Evolutionary conservation across 495 filamentous ascomycete species (phyloP).

Genomic region (Neurospora sp.): DNA sequence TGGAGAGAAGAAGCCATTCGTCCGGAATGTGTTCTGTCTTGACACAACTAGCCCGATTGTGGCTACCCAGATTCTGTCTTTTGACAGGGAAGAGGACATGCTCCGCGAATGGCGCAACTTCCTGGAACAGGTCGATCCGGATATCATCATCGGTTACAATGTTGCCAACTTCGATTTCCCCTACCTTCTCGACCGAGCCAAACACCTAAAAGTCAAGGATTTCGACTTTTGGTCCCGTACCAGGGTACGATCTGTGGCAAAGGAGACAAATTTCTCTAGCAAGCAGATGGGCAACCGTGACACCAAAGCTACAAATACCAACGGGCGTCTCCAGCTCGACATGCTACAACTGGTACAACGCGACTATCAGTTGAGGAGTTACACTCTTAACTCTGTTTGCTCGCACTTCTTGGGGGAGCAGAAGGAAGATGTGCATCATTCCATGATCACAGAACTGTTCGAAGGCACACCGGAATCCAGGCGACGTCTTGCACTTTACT

Average conservation of each 20-base stretch:
- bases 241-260: slow-evolving; percentile 53
- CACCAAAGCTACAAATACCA: slow-evolving; percentile 86
- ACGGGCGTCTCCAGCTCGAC: slow-evolving; percentile 88
- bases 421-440: slow-evolving; percentile 98
- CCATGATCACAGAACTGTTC: slow-evolving; percentile 97
- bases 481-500: slow-evolving; percentile 87
- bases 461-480: slow-evolving; percentile 90
- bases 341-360: slow-evolving; percentile 86
- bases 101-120: slow-evolving; percentile 83
- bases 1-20: slow-evolving; percentile 90
- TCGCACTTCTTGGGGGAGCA: slow-evolving; percentile 96
- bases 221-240: slow-evolving; percentile 82
- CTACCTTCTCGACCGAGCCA: slow-evolving; percentile 85
- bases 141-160: slow-evolving; percentile 98
- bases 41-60: slow-evolving; percentile 87
- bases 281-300: slow-evolving; percentile 99
- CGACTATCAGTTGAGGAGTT: slow-evolving; percentile 90
- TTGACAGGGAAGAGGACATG: slow-evolving; percentile 72
- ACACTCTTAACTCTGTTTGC: slow-evolving; percentile 94
- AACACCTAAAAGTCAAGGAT: slow-evolving; percentile 58
- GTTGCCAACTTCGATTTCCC: slow-evolving; percentile 98
- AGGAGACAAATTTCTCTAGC: slow-evolving; percentile 79
- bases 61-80: slow-evolving; percentile 86
- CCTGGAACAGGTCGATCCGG: slow-evolving; percentile 82
- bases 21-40: slow-evolving; percentile 91